These are phyloP conservation scores for Millerozyma miso DNA, from an alignment of 805 yeast genomes.

Conservation along the genomic window DNA sequence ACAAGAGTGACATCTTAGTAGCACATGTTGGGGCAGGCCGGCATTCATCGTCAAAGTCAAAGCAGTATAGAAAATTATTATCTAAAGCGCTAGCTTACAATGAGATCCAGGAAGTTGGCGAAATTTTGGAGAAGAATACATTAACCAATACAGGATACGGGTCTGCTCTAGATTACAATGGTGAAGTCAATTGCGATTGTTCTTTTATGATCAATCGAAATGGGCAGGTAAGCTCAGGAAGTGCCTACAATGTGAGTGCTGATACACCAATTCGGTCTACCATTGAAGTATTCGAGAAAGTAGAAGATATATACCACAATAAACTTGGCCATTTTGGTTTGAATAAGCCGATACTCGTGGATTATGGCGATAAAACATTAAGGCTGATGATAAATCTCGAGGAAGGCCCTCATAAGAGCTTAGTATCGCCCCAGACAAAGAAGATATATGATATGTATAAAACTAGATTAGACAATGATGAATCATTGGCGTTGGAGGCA, in stretches of 20 bases:
- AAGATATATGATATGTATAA: constrained; percentile 8
- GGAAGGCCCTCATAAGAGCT: not conserved
- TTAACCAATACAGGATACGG: constrained; percentile 51
- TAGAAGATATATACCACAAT: constrained; percentile 16
- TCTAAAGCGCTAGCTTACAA: constrained; percentile 16
- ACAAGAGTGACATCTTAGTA: constrained; percentile 10
- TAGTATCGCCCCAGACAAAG: not conserved
- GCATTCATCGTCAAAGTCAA: constrained; percentile 23
- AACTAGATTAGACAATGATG: constrained; percentile 1
- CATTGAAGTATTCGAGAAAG: constrained; percentile 15
- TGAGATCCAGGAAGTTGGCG: constrained; percentile 9
- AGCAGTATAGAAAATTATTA: constrained; percentile 25
- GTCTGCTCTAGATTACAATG: constrained; percentile 36
- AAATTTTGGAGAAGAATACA: constrained; percentile 30
- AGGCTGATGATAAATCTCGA: not conserved
- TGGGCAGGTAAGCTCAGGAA: constrained; percentile 9
- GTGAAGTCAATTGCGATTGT: constrained; percentile 44
- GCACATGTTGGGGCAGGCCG: constrained; percentile 54
- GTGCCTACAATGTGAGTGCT: constrained; percentile 14
- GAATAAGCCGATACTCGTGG: constrained; percentile 30
- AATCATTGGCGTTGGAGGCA: not conserved
- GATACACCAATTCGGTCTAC: constrained; percentile 30
- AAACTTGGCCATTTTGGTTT: constrained; percentile 21
- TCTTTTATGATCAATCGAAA: constrained; percentile 22
- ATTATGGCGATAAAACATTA: constrained; percentile 7